Evolutionary conservation across 192 early-diverging fungal genomes (phyloP).

Genomic region (Rhizoclosmatium globosum): DNA sequence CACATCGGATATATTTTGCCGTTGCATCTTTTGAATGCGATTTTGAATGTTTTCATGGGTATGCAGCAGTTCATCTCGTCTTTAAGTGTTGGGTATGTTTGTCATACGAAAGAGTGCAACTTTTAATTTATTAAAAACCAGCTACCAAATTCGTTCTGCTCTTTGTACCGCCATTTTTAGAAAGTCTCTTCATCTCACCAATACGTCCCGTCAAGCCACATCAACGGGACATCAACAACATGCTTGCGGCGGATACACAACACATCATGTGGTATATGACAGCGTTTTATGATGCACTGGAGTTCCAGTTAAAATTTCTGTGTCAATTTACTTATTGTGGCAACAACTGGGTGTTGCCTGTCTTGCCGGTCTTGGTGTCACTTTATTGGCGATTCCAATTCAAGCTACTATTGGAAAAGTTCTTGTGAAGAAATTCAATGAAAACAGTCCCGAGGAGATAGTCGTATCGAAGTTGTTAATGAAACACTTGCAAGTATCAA

Average conservation of each 20-base stretch:
- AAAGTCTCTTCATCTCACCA: constrained; percentile 28
- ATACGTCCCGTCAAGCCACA: constrained; percentile 27
- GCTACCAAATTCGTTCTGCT: constrained; percentile 40
- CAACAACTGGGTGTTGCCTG: constrained; percentile 36
- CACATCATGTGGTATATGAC: constrained; percentile 37
- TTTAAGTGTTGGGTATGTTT: constrained; percentile 22
- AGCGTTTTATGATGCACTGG: constrained; percentile 9
- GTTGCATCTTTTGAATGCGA: constrained; percentile 20
- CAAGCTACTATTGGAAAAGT: constrained; percentile 34
- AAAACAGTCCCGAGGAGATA: constrained; percentile 19
- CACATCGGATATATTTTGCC: constrained; percentile 33
- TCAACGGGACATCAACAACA: constrained; percentile 40
- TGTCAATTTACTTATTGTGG: constrained; percentile 34
- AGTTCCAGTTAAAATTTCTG: constrained; percentile 35
- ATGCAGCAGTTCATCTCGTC: constrained; percentile 33
- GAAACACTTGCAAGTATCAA: constrained; percentile 31
- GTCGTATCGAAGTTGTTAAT: constrained; percentile 35
- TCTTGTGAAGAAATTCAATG: background rate
- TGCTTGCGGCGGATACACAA: constrained; percentile 35
- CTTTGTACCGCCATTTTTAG: constrained; percentile 33
- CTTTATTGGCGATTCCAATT: constrained; percentile 34
- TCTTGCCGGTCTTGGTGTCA: constrained; percentile 36
- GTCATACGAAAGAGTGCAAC: too few relatives aligned
- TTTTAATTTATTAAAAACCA: background rate
- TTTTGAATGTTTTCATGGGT: constrained; percentile 22